These are phyloP conservation scores for Fusarium acutatum DNA, from an alignment of 2,329 filamentous ascomycete genomes.

Conservation along the genomic window DNA sequence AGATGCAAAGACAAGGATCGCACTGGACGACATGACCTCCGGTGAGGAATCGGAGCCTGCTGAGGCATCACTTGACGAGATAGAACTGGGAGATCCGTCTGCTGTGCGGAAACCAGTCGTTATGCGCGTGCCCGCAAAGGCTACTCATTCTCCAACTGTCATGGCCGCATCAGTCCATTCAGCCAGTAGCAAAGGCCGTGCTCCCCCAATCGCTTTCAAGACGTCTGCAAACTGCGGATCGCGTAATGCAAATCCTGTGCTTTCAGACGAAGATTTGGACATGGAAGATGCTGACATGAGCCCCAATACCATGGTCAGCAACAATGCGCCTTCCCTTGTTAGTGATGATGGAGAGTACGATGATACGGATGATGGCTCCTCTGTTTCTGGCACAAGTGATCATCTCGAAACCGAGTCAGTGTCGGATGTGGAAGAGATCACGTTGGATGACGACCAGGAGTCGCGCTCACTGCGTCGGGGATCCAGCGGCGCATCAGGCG, in stretches of 20 bases:
- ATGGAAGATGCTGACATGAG: slow-evolving; percentile 70
- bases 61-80: slow-evolving; percentile 25
- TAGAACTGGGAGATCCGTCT: slow-evolving; percentile 16
- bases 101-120: slow-evolving; percentile 51
- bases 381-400: slow-evolving; percentile 65
- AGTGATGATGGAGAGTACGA: slow-evolving; percentile 84
- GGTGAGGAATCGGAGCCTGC: slow-evolving; percentile 63
- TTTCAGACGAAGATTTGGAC: slow-evolving; percentile 59
- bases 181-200: slow-evolving; percentile 65
- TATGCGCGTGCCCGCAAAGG: slow-evolving; percentile 68
- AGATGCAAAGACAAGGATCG: slow-evolving; percentile 65
- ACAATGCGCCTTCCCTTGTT: slow-evolving; percentile 81
- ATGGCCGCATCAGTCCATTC: slow-evolving; percentile 55
- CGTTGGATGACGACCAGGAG: slow-evolving; percentile 65
- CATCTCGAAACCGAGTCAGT: slow-evolving; percentile 66
- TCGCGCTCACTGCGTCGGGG: slow-evolving; percentile 55
- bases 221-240: slow-evolving; percentile 44
- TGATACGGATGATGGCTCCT: slow-evolving; percentile 72
- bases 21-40: slow-evolving; percentile 59
- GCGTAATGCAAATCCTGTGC: slow-evolving; percentile 29
- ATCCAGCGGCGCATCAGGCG: slow-evolving; percentile 53
- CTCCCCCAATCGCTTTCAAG: slow-evolving; percentile 51
- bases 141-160: slow-evolving; percentile 60
- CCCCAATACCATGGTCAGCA: slow-evolving; percentile 74
- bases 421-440: slow-evolving; percentile 69